Evolutionary conservation across 148 eudicot genomes (phyloP).

Genomic region (Euryodendron excelsum): DNA sequence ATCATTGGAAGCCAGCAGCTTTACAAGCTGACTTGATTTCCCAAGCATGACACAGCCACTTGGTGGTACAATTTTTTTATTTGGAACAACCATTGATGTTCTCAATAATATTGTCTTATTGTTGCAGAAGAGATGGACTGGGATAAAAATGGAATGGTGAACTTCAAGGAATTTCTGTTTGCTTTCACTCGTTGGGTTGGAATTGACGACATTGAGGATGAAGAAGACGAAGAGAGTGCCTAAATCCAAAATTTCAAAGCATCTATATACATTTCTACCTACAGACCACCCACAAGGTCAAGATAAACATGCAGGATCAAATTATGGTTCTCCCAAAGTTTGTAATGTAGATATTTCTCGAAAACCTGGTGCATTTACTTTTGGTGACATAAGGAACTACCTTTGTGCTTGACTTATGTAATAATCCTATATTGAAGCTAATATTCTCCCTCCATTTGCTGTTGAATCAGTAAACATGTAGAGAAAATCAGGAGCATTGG

Average conservation of each 20-base stretch:
- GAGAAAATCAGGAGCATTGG: neutral
- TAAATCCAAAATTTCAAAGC: neutral
- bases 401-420: neutral
- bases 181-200: conserved; percentile 94
- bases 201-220: conserved; percentile 72
- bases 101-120: neutral
- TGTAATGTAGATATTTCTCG: neutral
- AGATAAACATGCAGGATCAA: neutral
- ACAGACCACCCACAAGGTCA: neutral
- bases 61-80: neutral
- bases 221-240: conserved; percentile 29
- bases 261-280: neutral
- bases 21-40: neutral
- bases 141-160: conserved; percentile 94
- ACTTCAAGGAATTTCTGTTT: conserved; percentile 84
- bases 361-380: conserved; percentile 3
- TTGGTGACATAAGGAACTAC: neutral
- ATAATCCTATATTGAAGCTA: neutral
- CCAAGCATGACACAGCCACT: neutral
- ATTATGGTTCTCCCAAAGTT: neutral
- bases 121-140: conserved; percentile 98
- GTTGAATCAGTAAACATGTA: neutral
- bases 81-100: neutral
- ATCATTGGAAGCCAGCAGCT: neutral
- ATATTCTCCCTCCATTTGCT: neutral